A percentile compares a stretch with the other conserved stretches of the same genome.
Conservation (phyloP, 1,284 basidiomycete species). For the Boletus calvinii region DNA sequence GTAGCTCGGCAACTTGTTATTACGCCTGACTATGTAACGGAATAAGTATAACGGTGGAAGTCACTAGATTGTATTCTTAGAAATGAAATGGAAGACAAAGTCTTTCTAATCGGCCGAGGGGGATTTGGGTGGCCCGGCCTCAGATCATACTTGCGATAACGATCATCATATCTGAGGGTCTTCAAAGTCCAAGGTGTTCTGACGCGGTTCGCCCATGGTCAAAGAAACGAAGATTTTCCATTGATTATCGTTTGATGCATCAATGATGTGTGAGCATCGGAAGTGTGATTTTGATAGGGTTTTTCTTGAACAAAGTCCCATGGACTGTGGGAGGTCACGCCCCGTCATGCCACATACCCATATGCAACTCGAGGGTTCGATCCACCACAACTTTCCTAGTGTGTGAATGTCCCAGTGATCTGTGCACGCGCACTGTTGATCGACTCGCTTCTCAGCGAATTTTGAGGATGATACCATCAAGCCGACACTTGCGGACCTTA, state of each 20-base stretch:
- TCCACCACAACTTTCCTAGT: neutral
- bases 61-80: neutral
- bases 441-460: no score
- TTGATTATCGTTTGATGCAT: constrained; percentile 2
- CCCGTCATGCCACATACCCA: neutral
- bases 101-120: constrained; percentile 9
- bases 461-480: constrained; percentile 1
- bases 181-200: neutral
- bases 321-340: neutral
- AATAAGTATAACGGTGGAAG: neutral
- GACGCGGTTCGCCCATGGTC: neutral
- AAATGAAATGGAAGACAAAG: neutral
- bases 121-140: constrained; percentile 13
- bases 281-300: neutral
- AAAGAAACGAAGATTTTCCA: neutral
- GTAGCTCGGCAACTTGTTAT: neutral
- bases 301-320: neutral
- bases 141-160: constrained; percentile 11
- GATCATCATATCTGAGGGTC: constrained; percentile 10
- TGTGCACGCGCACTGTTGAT: neutral
- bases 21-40: neutral
- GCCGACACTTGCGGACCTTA: neutral
- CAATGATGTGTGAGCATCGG: constrained; percentile 6
- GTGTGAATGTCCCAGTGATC: neutral
- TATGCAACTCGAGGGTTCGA: neutral